Evolutionary conservation across 208 protist genomes (phyloP).

Genomic region (Wallacemonas sp.): DNA sequence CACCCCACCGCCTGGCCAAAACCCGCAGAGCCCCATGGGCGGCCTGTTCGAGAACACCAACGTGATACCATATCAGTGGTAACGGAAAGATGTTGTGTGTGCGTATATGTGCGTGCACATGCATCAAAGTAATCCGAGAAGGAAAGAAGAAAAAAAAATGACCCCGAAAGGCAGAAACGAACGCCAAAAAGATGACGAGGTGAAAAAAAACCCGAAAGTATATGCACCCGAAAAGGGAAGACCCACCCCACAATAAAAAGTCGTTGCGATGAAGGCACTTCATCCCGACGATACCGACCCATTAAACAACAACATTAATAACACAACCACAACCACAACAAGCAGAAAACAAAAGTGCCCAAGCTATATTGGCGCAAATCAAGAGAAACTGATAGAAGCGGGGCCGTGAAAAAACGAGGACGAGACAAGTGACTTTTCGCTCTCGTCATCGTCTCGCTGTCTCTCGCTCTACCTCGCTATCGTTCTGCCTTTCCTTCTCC

Average conservation of each 20-base stretch:
- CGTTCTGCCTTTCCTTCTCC: neutral
- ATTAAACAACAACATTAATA: too few species aligned
- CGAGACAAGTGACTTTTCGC: too few species aligned
- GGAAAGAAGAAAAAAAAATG: neutral
- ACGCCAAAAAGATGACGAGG: neutral
- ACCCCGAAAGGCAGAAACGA: neutral
- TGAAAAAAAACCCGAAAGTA: neutral
- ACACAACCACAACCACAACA: too few species aligned
- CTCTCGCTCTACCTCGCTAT: neutral
- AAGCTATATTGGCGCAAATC: too few species aligned
- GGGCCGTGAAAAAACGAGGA: too few species aligned
- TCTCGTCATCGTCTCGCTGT: too few species aligned
- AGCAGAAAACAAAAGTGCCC: too few species aligned
- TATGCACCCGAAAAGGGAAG: too few species aligned
- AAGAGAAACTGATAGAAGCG: too few species aligned
- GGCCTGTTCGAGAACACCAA: conserved; percentile 4
- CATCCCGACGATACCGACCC: too few species aligned
- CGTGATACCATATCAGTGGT: conserved; percentile 4
- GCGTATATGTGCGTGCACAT: neutral
- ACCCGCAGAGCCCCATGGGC: conserved; percentile 3
- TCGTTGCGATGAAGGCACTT: too few species aligned
- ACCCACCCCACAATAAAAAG: too few species aligned
- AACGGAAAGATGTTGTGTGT: neutral
- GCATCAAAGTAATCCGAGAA: neutral
- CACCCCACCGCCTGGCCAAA: conserved; percentile 8